These are phyloP conservation scores for Lasiosphaeriaceae sp. DNA, from an alignment of 495 filamentous ascomycete genomes.

Conservation along the genomic window DNA sequence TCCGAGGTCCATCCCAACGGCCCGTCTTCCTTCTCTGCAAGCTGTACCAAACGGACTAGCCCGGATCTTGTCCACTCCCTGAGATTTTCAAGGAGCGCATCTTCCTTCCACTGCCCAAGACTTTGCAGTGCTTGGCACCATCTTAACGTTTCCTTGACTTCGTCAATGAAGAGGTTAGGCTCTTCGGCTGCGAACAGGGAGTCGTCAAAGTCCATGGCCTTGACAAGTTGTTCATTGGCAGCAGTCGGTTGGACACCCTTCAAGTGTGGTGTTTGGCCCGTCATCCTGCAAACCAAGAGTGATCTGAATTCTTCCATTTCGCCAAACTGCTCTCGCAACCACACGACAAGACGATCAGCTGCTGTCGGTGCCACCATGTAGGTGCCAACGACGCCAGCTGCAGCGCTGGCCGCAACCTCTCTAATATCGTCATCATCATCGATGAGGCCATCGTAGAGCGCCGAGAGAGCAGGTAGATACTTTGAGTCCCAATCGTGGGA, in stretches of 20 bases:
- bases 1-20: conserved; percentile 70
- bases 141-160: conserved; percentile 60
- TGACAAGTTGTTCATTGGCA: conserved; percentile 44
- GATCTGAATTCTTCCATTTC: conserved; percentile 25
- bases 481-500: conserved; percentile 14
- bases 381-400: conserved; percentile 33
- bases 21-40: conserved; percentile 49
- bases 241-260: conserved; percentile 24
- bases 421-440: conserved; percentile 92
- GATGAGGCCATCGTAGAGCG: conserved; percentile 58
- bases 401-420: conserved; percentile 53
- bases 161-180: conserved; percentile 85
- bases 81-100: conserved; percentile 16
- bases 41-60: conserved; percentile 43
- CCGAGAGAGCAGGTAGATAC: conserved; percentile 41
- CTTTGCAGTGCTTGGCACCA: conserved; percentile 55
- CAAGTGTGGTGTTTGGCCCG: conserved; percentile 18
- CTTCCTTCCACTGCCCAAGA: conserved; percentile 17
- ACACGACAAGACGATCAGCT: conserved; percentile 30
- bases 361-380: conserved; percentile 40
- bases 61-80: conserved; percentile 56
- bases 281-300: conserved; percentile 32
- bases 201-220: conserved; percentile 58
- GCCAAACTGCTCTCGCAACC: conserved; percentile 27
- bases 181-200: conserved; percentile 83